Conservation (phyloP, 2,329 filamentous ascomycete species). For the Clarireedia hainanense region DNA sequence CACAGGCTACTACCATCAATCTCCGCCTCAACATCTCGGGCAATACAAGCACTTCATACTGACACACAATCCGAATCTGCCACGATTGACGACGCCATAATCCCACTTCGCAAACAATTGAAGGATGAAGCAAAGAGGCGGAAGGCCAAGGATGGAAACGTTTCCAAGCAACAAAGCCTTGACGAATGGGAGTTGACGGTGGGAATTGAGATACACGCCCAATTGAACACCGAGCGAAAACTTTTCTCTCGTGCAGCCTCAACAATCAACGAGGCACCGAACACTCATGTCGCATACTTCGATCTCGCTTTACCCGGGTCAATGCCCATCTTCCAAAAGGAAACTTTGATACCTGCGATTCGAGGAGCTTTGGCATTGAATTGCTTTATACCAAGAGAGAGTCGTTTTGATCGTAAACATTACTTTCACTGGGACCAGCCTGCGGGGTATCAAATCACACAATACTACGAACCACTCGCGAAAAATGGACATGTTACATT, state of each 20-base stretch:
- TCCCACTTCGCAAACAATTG: conserved; percentile 61
- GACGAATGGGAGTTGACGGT: conserved; percentile 83
- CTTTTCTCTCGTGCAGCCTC: conserved; percentile 73
- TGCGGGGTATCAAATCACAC: conserved; percentile 92
- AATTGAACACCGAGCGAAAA: conserved; percentile 82
- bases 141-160: conserved; percentile 32
- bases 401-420: conserved; percentile 91
- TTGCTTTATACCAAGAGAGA: conserved; percentile 68
- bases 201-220: conserved; percentile 94
- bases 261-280: conserved; percentile 61
- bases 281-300: conserved; percentile 82
- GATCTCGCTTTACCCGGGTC: conserved; percentile 84
- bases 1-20: conserved; percentile 7
- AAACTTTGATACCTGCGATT: conserved; percentile 79
- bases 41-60: conserved; percentile 12
- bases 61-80: conserved; percentile 7
- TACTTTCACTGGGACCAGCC: conserved; percentile 99
- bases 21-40: conserved; percentile 13
- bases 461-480: conserved; percentile 74
- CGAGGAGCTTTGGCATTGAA: conserved; percentile 79
- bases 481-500: conserved; percentile 66
- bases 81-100: background rate
- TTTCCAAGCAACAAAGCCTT: conserved; percentile 36
- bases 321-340: conserved; percentile 77
- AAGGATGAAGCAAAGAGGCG: conserved; percentile 56